Base-by-base conservation (phyloP, 2,329 filamentous ascomycete species). In the Westerdykella sp. region DNA sequence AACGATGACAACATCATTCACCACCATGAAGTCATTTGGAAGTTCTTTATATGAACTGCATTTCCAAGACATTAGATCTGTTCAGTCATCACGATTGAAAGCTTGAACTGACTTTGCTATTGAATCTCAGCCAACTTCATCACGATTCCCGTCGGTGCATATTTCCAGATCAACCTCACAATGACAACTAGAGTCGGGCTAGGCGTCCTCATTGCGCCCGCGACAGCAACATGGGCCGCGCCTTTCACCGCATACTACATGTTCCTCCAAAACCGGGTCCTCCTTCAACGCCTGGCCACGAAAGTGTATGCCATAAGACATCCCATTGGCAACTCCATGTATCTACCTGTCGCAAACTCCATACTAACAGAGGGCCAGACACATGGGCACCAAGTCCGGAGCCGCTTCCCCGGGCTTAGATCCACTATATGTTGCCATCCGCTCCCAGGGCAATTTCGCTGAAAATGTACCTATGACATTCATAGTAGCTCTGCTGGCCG, bases 381-480 rank as follows among this genome's bases (percentile, higher is more conserved):
- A 42, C 39, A 45, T 65, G 46, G 62, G 63, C 38, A 57, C 66
- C 42, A 54, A 38, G 6, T 39, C 37, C 5, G 50, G 57, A 37
- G 11, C 40, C 0, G 41, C 43, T 1, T 30, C 56, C 32, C 53
- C 54, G 9, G 43, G 32, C 16, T 40, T 45, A 9, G 57, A 65
- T 42, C 55, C 60, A 18, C 58, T 73, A 15, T 63, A 62, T 44
- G 51, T 69, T 25, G 61, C 63, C 6, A 56, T 49, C 10, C 63
- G 70, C 31, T 55, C 59, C 22, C 67, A 72, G 42, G 47, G 55
- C 23, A 73, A 73, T 42, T 74, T 71, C 48, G 44, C 65, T 28
- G 71, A 73, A 49, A 72, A 70, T 42, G 68, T 72, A 13, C 69
- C 70, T 1, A 42, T 72, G 7, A 63, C 65, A 4, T 54, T 73